Base-by-base conservation (phyloP, 192 early-diverging fungal genomes). In the Lobosporangium transversale region DNA sequence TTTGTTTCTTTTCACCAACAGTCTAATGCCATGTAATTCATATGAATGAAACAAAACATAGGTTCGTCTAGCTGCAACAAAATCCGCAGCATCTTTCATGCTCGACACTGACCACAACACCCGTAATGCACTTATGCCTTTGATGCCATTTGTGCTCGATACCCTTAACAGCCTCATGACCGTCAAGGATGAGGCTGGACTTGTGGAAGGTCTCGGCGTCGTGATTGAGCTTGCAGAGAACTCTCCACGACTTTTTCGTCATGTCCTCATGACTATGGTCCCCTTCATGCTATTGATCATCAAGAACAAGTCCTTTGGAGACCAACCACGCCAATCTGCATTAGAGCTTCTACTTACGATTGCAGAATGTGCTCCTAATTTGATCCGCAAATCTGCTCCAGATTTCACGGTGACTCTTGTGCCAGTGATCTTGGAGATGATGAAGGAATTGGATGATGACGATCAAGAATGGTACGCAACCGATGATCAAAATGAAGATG, bases 391-490 rank as follows among this genome's bases (percentile, higher is more conserved):
- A 86, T 67, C 89, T 50, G 56, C 63, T 1, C 80, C 90, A n/a
- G 87, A 89, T 62, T 98, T 97, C 81, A 85, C 85, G 53, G 45
- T 74, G 20, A 86, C 84, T 26, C 29, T 98, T 29, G 89, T 98
- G 49, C 98, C 98, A 0, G 85, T 97, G 35, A 84, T 93, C 48
- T 75, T 98, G 85, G 86, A 93, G 78, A 96, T 97, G 98, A 94
- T 98, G 91, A 89, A 90, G 31, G 88, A 94, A 53, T 78, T 98
- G 40, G 96, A 97, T 59, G 94, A 97, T 71, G 87, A 88, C 32
- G 86, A 53, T 32, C 27, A 53, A 53, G 51, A 53, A 2, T 99
- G 98, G 98, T 91, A 97, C 80, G 90, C 87, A 8, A 85, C 89
- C 0, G 93, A 97, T 44, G 88, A 91, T 74, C 79, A 89, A 50